Percentiles rank a stretch among this genome's conserved stretches.
Conservation (phyloP, 495 filamentous ascomycete species). For the Terfezia claveryi region DNA sequence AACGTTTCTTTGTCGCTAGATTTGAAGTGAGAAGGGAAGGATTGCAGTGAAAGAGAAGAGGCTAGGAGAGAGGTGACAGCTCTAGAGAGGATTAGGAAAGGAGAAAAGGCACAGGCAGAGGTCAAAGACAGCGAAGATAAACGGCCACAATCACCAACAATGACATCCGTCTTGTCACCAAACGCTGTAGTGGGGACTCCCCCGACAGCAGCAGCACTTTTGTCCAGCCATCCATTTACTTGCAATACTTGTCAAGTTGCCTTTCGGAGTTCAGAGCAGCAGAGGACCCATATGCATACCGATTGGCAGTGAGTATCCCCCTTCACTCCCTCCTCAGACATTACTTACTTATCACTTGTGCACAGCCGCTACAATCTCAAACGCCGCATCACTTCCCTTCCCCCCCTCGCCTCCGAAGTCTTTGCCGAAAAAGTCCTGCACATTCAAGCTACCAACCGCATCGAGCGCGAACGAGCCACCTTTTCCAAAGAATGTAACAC, state of each 20-base stretch:
- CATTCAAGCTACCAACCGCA: slow-evolving; percentile 59
- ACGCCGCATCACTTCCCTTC: slow-evolving; percentile 74
- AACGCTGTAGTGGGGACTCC: slow-evolving; percentile 3
- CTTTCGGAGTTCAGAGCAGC: slow-evolving; percentile 80
- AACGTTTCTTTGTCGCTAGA: too few relatives aligned
- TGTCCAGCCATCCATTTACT: slow-evolving; percentile 58
- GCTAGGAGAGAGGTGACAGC: too few relatives aligned
- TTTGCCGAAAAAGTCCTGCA: slow-evolving; percentile 96
- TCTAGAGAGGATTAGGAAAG: too few relatives aligned
- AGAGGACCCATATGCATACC: slow-evolving; percentile 83
- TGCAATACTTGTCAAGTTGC: slow-evolving; percentile 97
- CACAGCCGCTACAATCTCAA: slow-evolving; percentile 87
- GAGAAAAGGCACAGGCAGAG: too few relatives aligned
- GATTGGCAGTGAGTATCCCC: slow-evolving; percentile 77
- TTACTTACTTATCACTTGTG: neutral
- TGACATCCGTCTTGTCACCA: neutral
- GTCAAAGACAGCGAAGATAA: too few relatives aligned
- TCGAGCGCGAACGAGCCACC: slow-evolving; percentile 68
- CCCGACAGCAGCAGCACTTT: slow-evolving; percentile 19
- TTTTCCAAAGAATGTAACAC: slow-evolving; percentile 64
- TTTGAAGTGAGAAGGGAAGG: too few relatives aligned
- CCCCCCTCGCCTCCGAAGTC: slow-evolving; percentile 73
- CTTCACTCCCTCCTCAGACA: slow-evolving; percentile 1
- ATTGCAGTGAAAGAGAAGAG: too few relatives aligned
- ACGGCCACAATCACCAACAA: neutral